A percentile compares a stretch with the other conserved stretches of the same genome.
phyloP scores from a whole-genome alignment of 305 asterid species.

The Coffea humblotiana region DNA sequence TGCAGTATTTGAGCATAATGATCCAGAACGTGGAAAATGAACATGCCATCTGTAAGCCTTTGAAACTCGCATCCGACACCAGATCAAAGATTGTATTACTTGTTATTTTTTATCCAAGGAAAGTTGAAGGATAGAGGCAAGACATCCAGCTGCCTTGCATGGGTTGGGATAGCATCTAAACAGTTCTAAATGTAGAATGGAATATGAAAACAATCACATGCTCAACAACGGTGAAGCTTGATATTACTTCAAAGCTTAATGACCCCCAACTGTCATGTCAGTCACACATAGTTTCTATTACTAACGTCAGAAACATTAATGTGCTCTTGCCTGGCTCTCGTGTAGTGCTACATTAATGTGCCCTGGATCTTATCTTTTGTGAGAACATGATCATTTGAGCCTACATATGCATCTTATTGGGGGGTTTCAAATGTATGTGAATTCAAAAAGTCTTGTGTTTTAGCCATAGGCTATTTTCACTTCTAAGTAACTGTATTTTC shows the following conservation, averaged over 20 bases:
- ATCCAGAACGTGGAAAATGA: constrained; percentile 23
- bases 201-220: background rate
- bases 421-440: too few species aligned
- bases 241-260: background rate
- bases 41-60: constrained; percentile 23
- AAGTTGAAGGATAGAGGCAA: background rate
- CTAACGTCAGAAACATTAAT: too few species aligned
- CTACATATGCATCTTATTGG: background rate
- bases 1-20: constrained; percentile 28
- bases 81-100: background rate
- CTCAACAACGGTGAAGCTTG: background rate
- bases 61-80: background rate
- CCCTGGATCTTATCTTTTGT: background rate
- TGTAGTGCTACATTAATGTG: background rate
- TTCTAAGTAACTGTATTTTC: background rate
- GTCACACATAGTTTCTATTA: background rate
- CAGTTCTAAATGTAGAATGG: background rate
- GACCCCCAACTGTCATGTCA: background rate
- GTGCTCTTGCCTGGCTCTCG: background rate
- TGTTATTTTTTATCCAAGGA: background rate
- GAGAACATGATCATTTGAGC: background rate
- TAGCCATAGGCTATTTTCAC: background rate
- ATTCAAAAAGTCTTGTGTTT: background rate
- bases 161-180: background rate
- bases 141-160: background rate